A percentile compares a stretch with the other conserved stretches of the same genome.
These are phyloP conservation scores for Pelargonium nanum DNA, from an alignment of 345 rosid species.

Conservation along the genomic window DNA sequence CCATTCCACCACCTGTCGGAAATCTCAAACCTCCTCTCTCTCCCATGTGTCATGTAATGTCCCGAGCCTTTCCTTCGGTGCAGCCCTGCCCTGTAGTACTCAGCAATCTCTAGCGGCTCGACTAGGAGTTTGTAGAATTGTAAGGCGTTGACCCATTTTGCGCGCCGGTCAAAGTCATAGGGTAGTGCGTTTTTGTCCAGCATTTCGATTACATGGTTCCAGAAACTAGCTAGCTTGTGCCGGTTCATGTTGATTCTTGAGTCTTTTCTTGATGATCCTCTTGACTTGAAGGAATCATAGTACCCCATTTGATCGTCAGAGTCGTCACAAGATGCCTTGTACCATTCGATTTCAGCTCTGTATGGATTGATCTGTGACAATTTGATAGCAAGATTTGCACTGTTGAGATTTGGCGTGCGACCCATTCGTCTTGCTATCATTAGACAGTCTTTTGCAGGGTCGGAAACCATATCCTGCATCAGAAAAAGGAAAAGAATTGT, in stretches of 20 bases:
- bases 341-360: slow-evolving; percentile 18
- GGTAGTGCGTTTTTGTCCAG: slow-evolving; percentile 58
- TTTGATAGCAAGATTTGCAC: slow-evolving; percentile 8
- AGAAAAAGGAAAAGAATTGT: neutral
- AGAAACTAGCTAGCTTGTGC: slow-evolving; percentile 47
- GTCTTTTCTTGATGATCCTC: slow-evolving; percentile 35
- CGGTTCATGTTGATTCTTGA: slow-evolving; percentile 50
- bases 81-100: slow-evolving; percentile 33
- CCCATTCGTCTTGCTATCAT: slow-evolving; percentile 12
- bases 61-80: slow-evolving; percentile 18
- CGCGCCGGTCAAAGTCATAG: slow-evolving; percentile 38
- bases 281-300: slow-evolving; percentile 58
- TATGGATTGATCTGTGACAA: slow-evolving; percentile 11
- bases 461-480: slow-evolving; percentile 4
- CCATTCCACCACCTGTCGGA: slow-evolving; percentile 60
- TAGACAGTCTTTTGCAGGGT: slow-evolving; percentile 10
- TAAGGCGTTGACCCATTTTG: slow-evolving; percentile 57
- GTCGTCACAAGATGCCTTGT: slow-evolving; percentile 8
- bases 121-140: slow-evolving; percentile 58
- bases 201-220: slow-evolving; percentile 55
- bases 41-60: slow-evolving; percentile 47
- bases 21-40: slow-evolving; percentile 58
- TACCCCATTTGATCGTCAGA: slow-evolving; percentile 13
- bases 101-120: slow-evolving; percentile 71
- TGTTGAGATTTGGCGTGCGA: slow-evolving; percentile 5